A percentile compares a stretch with the other conserved stretches of the same genome.
Evolutionary conservation across 352 stramenopile genomes (phyloP).

Genomic region (Globisporangium splendens): DNA sequence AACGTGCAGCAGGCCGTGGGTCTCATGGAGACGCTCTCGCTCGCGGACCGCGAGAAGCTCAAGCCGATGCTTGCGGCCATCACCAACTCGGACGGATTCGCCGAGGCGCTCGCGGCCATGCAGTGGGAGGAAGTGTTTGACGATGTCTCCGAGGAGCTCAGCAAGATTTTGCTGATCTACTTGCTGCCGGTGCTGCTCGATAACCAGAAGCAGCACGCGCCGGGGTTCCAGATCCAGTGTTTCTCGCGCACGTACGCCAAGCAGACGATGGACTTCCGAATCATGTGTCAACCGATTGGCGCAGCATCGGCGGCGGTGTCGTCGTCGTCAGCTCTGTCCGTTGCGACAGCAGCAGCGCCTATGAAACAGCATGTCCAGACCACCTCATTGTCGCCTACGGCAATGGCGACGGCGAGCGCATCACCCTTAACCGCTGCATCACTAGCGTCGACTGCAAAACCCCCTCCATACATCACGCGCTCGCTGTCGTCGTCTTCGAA

Average conservation of each 20-base stretch:
- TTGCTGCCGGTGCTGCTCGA: slow-evolving; percentile 49
- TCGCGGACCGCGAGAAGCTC: slow-evolving; percentile 42
- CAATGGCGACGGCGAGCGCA: background rate
- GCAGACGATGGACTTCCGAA: slow-evolving; percentile 56
- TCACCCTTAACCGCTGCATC: background rate
- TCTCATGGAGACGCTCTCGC: slow-evolving; percentile 51
- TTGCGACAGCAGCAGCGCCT: background rate
- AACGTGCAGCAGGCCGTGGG: slow-evolving; percentile 27
- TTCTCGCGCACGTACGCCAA: slow-evolving; percentile 58
- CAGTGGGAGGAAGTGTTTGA: slow-evolving; percentile 39
- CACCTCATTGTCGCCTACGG: background rate
- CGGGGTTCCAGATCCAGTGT: slow-evolving; percentile 30
- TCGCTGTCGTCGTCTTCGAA: slow-evolving; percentile 17
- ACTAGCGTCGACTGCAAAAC: background rate
- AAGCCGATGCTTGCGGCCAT: slow-evolving; percentile 40
- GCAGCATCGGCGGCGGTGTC: too few relatives aligned
- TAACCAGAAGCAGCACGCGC: slow-evolving; percentile 19
- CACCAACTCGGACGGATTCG: slow-evolving; percentile 14
- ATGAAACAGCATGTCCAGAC: background rate
- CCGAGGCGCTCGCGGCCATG: slow-evolving; percentile 3
- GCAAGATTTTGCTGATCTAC: slow-evolving; percentile 49
- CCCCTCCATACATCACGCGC: slow-evolving; percentile 3
- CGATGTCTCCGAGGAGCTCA: slow-evolving; percentile 54
- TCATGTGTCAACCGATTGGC: slow-evolving; percentile 20
- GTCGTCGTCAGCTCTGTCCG: background rate